phyloP scores from a whole-genome alignment of 768 basidiomycete genomes.

The Macrolepiota dolichaula region DNA sequence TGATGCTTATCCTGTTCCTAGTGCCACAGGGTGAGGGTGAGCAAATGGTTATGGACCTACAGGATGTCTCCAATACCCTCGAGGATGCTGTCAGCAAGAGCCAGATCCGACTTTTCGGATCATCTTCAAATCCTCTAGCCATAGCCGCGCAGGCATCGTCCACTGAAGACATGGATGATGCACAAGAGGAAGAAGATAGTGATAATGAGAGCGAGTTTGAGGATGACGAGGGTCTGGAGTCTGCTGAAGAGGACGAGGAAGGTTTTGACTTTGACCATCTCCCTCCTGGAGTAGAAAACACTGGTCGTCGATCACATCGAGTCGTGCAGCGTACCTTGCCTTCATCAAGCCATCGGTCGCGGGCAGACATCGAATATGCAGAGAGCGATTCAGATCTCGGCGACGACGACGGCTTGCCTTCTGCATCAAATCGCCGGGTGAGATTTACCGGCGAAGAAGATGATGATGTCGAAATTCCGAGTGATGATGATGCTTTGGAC shows the following conservation, averaged over 20 bases:
- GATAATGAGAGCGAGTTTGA: slow-evolving; percentile 32
- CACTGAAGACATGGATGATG: slow-evolving; percentile 24
- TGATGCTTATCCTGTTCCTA: slow-evolving; percentile 23
- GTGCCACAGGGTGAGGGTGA: slow-evolving; percentile 91
- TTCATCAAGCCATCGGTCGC: slow-evolving; percentile 29
- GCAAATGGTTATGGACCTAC: slow-evolving; percentile 95
- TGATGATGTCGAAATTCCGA: slow-evolving; percentile 39
- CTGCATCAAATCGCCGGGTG: slow-evolving; percentile 23
- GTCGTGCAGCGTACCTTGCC: slow-evolving; percentile 39
- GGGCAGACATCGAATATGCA: slow-evolving; percentile 57
- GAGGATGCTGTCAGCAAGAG: slow-evolving; percentile 80
- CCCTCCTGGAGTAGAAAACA: slow-evolving; percentile 30
- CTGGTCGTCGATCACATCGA: slow-evolving; percentile 50
- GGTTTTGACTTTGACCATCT: slow-evolving; percentile 10
- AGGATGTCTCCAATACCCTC: slow-evolving; percentile 80
- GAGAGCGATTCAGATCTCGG: slow-evolving; percentile 77
- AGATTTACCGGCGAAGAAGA: slow-evolving; percentile 41
- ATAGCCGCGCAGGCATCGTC: slow-evolving; percentile 30
- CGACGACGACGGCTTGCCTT: slow-evolving; percentile 33
- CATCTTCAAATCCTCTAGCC: slow-evolving; percentile 70
- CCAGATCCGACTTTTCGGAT: slow-evolving; percentile 79
- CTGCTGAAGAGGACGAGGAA: slow-evolving; percentile 24
- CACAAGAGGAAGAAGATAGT: slow-evolving; percentile 11
- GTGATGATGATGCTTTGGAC: slow-evolving; percentile 48
- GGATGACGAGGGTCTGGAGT: slow-evolving; percentile 23